Base-by-base conservation (phyloP, 768 basidiomycete genomes). In the Boletus bicolor region DNA sequence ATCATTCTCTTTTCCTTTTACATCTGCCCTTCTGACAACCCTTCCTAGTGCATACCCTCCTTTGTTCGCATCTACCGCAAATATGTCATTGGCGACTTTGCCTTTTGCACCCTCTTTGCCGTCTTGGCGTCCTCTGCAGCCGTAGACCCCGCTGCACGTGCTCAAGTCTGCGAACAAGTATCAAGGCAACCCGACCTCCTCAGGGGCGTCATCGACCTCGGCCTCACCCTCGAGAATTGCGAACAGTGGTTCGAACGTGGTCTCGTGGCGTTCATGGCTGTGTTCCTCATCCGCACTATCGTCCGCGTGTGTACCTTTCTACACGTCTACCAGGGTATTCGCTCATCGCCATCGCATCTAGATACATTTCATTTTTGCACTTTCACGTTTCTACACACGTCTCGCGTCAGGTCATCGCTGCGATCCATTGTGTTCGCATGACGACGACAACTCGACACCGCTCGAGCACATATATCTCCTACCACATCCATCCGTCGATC, bases 31-130 rank as follows among this genome's bases (percentile, higher is more conserved):
- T 44, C 53, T 59, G 9, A 54, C 32, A 26, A 26, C 24, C 15
- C 19, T n/a, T 3, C 12, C 11, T 60, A 91, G 89, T 80, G 76
- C 65, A 81, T 81, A 57, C 76, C 84, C 5, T 73, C 82, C 1
- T 82, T 84, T 59, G 82, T 92, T 49, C 86, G 87, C 52, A 84
- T 92, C 62, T 92, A 90, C 73, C 84, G 89, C 58, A 89, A 89
- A 74, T 91, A 86, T 60, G 83, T 88, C 53, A 83, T 89, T 59
- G 89, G 86, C 49, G 89, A 91, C 72, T 84, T 91, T 65, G 79
- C 80, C 4, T 87, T 89, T 71, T 82, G 82, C 68, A 77, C 83
- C 7, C 74, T 88, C 52, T 79, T 81, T 41, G 80, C 86, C 11
- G 65, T 78, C 15, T 52, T 84, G 35, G 79, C 79, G 49, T 80